Evolutionary conservation across 1,139 yeast species (phyloP).

Genomic region (Hanseniaspora uvarum): DNA sequence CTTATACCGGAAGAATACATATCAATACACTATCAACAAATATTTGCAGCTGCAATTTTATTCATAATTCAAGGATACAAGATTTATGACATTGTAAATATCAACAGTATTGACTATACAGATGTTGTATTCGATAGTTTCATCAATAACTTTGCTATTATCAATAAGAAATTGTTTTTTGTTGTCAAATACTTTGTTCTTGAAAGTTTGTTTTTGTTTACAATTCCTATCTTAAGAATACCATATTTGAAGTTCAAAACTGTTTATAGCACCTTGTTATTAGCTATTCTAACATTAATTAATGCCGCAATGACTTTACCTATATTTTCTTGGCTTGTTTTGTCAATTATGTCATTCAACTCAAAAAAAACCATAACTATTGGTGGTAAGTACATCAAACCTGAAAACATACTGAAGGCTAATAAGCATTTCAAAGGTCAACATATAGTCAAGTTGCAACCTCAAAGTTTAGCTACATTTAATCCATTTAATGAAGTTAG

Average conservation of each 20-base stretch:
- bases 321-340: constrained; percentile 38
- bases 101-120: constrained; percentile 28
- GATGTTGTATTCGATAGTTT: background rate
- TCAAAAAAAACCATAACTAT: constrained; percentile 59
- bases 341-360: constrained; percentile 39
- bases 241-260: constrained; percentile 55
- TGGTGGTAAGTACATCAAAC: constrained; percentile 42
- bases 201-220: constrained; percentile 62
- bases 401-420: constrained; percentile 43
- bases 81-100: constrained; percentile 49
- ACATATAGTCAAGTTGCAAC: constrained; percentile 75
- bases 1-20: constrained; percentile 48
- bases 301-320: constrained; percentile 40
- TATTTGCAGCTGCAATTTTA: constrained; percentile 55
- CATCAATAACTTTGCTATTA: constrained; percentile 25
- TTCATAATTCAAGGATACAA: constrained; percentile 71
- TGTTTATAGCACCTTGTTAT: constrained; percentile 32
- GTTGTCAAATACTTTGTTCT: constrained; percentile 53
- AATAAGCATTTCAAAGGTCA: constrained; percentile 74
- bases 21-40: constrained; percentile 76
- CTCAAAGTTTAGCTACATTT: constrained; percentile 78
- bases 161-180: constrained; percentile 41
- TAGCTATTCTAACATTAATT: constrained; percentile 30
- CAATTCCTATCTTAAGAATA: constrained; percentile 61
- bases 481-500: constrained; percentile 61